Base-by-base conservation (phyloP, 192 early-diverging fungal genomes). In the Umbelopsis vinacea region DNA sequence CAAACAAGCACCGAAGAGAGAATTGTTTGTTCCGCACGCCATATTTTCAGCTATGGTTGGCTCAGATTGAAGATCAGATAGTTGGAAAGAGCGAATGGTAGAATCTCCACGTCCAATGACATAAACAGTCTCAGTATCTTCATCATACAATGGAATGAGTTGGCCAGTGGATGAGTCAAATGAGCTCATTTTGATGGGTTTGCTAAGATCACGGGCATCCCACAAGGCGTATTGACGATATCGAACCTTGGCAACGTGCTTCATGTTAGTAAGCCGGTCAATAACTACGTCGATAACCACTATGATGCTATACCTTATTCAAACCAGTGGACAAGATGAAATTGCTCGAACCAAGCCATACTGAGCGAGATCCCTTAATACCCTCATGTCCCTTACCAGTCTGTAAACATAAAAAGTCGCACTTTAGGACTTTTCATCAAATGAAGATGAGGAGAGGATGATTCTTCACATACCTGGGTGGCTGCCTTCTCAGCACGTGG, bases 61-160 rank as follows among this genome's bases (percentile, higher is more conserved):
- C 14, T 75, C 68, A 12, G 79, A 57, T 2, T 67, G 21, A 26
- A 71, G 15, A 8, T 78, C 77, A 24, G 76, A 52, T 19, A 91
- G 75, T 73, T 95, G 89, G 11, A 89, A 76, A 80, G 90, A 95
- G 22, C 88, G 85, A 19, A 95, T 75, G 7, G 79, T 79, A 11
- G 86, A 83, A 55, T 96, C 93, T 11, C 93, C 92, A 52, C 83
- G 77, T 43, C 92, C 91, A 55, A 71, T 80, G 17, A 96, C 69
- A 70, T 91, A 97, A 15, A 94, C 76, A 21, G 92, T 86, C 8
- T 85, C 85, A 0, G 94, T 95, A 73, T 97, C 96, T 46, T 87
- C 82, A 72, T 97, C 96, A 66, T 87, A 94, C 19, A 94, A 75
- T 4, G 94, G 92, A 12, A 89, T 75, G 19, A 92, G 73, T 6